Percentiles rank a stretch among this genome's conserved stretches.
Evolutionary conservation across 768 basidiomycete genomes (phyloP).

Genomic region (Lyophyllum semitale): DNA sequence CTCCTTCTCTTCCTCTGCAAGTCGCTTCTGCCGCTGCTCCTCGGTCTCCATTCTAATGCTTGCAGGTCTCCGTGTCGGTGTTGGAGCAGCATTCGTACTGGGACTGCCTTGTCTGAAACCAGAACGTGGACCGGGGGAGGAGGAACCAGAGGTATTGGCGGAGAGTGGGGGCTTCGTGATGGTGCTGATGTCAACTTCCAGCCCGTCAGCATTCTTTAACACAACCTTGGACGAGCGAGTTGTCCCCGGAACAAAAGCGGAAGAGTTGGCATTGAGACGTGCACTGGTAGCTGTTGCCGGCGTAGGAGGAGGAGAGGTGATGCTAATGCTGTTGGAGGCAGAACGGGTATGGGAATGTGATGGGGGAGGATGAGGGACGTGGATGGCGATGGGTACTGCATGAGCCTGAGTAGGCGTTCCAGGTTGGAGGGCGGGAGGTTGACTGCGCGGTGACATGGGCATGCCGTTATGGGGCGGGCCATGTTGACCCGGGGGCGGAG

Average conservation of each 20-base stretch:
- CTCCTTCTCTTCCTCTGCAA: constrained; percentile 47
- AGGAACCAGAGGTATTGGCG: constrained; percentile 38
- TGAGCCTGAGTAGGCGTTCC: constrained; percentile 72
- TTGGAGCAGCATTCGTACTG: constrained; percentile 20
- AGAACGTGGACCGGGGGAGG: constrained; percentile 31
- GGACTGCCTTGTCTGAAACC: constrained; percentile 40
- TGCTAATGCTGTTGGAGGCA: constrained; percentile 45
- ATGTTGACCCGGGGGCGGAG: constrained; percentile 47
- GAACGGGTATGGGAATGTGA: constrained; percentile 45
- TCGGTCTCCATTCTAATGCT: constrained; percentile 67
- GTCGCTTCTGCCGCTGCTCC: constrained; percentile 44
- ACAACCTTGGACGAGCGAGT: constrained; percentile 46
- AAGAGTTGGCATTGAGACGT: constrained; percentile 65
- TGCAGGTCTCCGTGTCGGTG: constrained; percentile 35
- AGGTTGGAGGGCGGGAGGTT: constrained; percentile 55
- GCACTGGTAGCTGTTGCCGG: constrained; percentile 52
- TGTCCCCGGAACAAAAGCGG: constrained; percentile 65
- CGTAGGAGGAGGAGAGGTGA: constrained; percentile 71
- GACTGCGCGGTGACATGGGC: constrained; percentile 73
- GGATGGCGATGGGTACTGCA: constrained; percentile 46
- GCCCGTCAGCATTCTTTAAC: constrained; percentile 66
- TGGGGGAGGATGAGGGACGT: constrained; percentile 51
- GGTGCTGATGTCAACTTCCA: constrained; percentile 59
- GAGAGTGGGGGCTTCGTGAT: constrained; percentile 50
- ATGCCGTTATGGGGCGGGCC: constrained; percentile 50